Evolutionary conservation across 129 eudicot species (phyloP).

Genomic region (Ambrosia trifida): DNA sequence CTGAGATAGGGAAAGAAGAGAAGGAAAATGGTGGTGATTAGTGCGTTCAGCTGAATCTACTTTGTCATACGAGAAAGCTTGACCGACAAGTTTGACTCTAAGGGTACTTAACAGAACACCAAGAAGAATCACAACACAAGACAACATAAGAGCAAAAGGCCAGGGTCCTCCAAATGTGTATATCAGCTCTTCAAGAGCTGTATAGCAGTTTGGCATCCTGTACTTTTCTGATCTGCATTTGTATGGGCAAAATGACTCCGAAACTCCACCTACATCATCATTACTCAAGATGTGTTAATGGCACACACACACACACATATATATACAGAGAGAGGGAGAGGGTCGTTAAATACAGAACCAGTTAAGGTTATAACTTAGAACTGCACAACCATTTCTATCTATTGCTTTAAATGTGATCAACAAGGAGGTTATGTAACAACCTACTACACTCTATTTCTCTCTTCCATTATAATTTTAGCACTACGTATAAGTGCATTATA

Average conservation of each 20-base stretch:
- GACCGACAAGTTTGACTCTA: conserved; percentile 62
- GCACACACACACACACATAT: neutral
- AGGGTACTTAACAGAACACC: conserved; percentile 61
- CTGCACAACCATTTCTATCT: no score
- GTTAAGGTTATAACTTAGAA: no score
- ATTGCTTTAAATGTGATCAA: no score
- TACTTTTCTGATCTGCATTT: conserved; percentile 79
- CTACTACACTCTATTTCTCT: no score
- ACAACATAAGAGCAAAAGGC: conserved; percentile 62
- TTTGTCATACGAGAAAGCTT: conserved; percentile 45
- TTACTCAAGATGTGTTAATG: conserved; percentile 15
- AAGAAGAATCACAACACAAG: conserved; percentile 56
- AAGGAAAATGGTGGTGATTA: conserved; percentile 66
- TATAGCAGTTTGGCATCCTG: conserved; percentile 82
- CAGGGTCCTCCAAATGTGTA: conserved; percentile 91
- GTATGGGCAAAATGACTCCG: conserved; percentile 62
- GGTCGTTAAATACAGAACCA: no score
- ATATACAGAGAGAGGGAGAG: no score
- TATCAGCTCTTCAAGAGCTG: conserved; percentile 82
- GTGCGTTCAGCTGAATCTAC: conserved; percentile 48
- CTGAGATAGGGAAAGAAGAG: conserved; percentile 94
- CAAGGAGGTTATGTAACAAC: no score
- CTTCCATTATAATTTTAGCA: no score
- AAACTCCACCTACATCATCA: conserved; percentile 64
- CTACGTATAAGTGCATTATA: no score